Conservation (phyloP, 1,284 basidiomycete genomes). For the Bjerkandera adusta region DNA sequence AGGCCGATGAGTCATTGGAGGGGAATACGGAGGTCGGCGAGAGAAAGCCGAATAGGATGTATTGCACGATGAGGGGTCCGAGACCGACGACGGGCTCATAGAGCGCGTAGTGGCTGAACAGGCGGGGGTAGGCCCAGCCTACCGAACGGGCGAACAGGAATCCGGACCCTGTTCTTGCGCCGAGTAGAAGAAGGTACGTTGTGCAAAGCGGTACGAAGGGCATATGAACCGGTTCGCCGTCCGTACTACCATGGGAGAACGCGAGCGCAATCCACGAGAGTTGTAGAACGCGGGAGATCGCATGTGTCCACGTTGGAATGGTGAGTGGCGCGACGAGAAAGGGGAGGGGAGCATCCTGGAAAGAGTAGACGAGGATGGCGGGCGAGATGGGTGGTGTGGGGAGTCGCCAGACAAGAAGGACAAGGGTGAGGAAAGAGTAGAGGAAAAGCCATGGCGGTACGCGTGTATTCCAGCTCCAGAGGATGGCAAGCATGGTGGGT, state of each 20-base stretch:
- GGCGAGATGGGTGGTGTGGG: conserved; percentile 4
- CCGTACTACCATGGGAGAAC: too few species aligned
- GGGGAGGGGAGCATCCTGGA: conserved; percentile 8
- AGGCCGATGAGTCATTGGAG: not conserved
- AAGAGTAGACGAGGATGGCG: conserved; percentile 9
- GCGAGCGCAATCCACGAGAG: conserved; percentile 9
- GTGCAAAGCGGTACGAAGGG: not conserved
- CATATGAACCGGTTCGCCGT: not conserved
- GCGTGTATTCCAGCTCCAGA: not conserved
- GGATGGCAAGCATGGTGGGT: not conserved
- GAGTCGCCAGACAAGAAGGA: not conserved
- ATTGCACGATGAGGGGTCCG: conserved; percentile 9
- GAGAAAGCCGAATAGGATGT: conserved; percentile 5
- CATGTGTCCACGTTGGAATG: not conserved
- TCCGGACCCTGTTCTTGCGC: not conserved
- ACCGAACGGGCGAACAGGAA: conserved; percentile 10
- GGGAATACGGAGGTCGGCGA: not conserved
- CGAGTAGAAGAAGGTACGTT: conserved; percentile 3
- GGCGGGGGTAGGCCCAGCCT: conserved; percentile 9
- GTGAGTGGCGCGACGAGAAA: conserved; percentile 10
- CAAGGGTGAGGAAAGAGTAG: not conserved
- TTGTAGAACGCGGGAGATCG: conserved; percentile 1
- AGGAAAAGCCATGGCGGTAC: conserved; percentile 4
- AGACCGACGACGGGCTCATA: conserved; percentile 13
- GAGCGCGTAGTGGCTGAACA: conserved; percentile 10